Evolutionary conservation across 164 flowering plant species (phyloP).

Genomic region (Aristolochia contorta): DNA sequence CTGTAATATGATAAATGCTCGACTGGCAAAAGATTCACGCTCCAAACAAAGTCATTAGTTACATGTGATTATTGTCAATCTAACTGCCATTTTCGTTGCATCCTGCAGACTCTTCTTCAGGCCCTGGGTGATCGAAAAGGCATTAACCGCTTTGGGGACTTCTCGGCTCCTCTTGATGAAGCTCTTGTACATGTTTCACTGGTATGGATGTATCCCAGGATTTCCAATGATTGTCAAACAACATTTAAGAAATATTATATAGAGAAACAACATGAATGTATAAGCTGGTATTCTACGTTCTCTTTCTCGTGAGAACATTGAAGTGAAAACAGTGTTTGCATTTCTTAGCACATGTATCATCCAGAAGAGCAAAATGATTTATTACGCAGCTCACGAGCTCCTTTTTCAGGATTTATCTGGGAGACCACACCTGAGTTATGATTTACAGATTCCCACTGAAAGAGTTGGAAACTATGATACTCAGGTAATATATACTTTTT

Average conservation of each 20-base stretch:
- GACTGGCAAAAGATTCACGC: too few relatives aligned
- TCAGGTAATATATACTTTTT: conserved; percentile 43
- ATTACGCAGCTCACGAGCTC: too few relatives aligned
- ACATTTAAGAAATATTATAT: background rate
- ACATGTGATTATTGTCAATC: too few relatives aligned
- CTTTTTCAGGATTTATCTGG: conserved; percentile 88
- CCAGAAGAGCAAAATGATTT: too few relatives aligned
- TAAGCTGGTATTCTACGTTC: background rate
- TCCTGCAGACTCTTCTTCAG: conserved; percentile 60
- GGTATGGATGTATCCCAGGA: too few relatives aligned
- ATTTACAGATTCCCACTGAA: conserved; percentile 72
- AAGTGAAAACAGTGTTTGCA: too few relatives aligned
- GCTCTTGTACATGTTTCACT: conserved; percentile 81
- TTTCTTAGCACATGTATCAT: too few relatives aligned
- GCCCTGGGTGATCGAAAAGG: conserved; percentile 96
- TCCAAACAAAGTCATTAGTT: too few relatives aligned
- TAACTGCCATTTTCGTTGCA: conserved; percentile 2
- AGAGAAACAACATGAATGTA: background rate
- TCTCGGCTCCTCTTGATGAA: conserved; percentile 96
- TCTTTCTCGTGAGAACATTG: too few relatives aligned
- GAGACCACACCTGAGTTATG: conserved; percentile 77
- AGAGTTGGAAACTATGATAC: conserved; percentile 97
- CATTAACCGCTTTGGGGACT: conserved; percentile 90
- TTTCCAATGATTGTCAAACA: too few relatives aligned
- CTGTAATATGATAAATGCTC: background rate